Evolutionary conservation across 1,139 yeast species (phyloP).

Genomic region (Pichia sp.): DNA sequence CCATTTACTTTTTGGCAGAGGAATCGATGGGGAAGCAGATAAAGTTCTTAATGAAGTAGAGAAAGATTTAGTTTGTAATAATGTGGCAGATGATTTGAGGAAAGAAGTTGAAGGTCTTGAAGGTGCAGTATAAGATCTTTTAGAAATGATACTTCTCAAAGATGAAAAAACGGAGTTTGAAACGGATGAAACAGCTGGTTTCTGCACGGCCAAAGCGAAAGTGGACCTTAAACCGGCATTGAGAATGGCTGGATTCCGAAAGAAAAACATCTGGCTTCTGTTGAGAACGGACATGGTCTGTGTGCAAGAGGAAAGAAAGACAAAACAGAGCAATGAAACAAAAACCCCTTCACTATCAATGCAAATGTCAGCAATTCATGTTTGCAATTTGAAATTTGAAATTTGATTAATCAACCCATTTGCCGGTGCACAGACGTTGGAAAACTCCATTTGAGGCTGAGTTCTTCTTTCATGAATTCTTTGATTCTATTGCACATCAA

Average conservation of each 20-base stretch:
- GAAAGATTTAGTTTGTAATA: conserved; percentile 6
- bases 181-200: neutral
- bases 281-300: conserved; percentile 22
- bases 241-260: conserved; percentile 36
- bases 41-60: conserved; percentile 1
- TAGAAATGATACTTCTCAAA: conserved; percentile 10
- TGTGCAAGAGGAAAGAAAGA: neutral
- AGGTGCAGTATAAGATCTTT: neutral
- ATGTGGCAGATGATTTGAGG: neutral
- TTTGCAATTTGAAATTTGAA: too few relatives aligned
- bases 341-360: neutral
- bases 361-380: neutral
- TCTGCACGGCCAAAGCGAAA: neutral
- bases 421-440: neutral
- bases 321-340: too few relatives aligned
- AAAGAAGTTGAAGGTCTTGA: neutral
- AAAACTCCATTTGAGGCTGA: too few relatives aligned
- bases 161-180: neutral
- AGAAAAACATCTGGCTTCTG: conserved; percentile 39
- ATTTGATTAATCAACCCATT: too few relatives aligned
- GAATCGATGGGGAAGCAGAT: conserved; percentile 1
- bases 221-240: conserved; percentile 30
- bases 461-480: neutral
- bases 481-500: neutral
- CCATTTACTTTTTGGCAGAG: conserved; percentile 21